Percentiles rank a stretch among this genome's conserved stretches.
These are phyloP conservation scores for Botryotinia globosa DNA, from an alignment of 2,329 filamentous ascomycete species.

Conservation along the genomic window DNA sequence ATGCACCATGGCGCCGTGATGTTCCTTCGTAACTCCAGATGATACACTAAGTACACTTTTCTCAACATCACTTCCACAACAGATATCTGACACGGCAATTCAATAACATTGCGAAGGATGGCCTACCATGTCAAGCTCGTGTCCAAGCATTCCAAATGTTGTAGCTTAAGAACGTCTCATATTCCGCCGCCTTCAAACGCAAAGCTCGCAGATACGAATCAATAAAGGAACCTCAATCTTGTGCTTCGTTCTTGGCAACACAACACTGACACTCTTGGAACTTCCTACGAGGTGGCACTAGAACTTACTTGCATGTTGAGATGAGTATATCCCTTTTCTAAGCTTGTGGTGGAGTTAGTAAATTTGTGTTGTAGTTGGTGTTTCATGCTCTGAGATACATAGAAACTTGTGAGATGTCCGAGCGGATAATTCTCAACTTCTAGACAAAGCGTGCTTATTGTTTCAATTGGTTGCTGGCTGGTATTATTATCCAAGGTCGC, in stretches of 20 bases:
- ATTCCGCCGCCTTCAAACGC: conserved; percentile 3
- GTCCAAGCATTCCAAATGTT: background rate
- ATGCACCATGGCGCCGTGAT: background rate
- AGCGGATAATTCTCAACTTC: conserved; percentile 17
- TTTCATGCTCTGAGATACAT: conserved; percentile 9
- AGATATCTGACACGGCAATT: background rate
- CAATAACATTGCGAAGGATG: background rate
- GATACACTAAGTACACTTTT: background rate
- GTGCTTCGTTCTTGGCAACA: conserved; percentile 4
- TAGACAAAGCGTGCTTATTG: conserved; percentile 15
- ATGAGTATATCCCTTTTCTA: background rate
- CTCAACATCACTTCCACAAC: background rate
- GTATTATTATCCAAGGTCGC: background rate
- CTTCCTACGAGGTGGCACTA: background rate
- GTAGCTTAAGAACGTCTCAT: background rate
- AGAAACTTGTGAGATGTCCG: conserved; percentile 12
- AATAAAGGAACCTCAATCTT: background rate
- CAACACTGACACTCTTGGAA: conserved; percentile 14
- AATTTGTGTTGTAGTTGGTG: conserved; percentile 1
- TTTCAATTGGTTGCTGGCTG: conserved; percentile 11
- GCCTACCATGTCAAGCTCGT: background rate
- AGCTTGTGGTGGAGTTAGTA: background rate
- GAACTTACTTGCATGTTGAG: background rate
- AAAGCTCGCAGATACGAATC: background rate
- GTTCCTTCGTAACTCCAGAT: background rate